These are phyloP conservation scores for Salisapilia sapeloensis DNA, from an alignment of 352 stramenopile genomes.

Conservation along the genomic window DNA sequence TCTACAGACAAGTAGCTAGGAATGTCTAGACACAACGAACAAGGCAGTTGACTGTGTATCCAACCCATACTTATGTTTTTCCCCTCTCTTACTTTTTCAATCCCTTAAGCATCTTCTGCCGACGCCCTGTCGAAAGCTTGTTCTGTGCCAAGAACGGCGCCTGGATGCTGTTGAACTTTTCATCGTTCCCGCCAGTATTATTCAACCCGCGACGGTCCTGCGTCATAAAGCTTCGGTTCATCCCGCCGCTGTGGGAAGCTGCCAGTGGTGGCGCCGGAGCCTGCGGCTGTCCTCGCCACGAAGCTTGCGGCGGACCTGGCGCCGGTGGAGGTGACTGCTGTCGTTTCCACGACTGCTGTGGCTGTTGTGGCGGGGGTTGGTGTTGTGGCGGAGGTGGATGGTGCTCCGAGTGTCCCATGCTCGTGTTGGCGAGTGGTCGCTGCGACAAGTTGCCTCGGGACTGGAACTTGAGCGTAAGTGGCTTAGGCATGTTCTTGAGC, in stretches of 20 bases:
- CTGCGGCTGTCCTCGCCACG: slow-evolving; percentile 5
- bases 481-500: slow-evolving; percentile 79
- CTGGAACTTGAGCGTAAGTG: slow-evolving; percentile 73
- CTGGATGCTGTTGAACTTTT: slow-evolving; percentile 79
- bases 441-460: slow-evolving; percentile 12
- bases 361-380: not conserved
- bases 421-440: slow-evolving; percentile 1
- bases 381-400: slow-evolving; percentile 1
- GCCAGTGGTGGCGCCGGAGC: slow-evolving; percentile 5
- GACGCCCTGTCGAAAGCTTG: slow-evolving; percentile 69
- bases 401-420: not conserved
- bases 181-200: slow-evolving; percentile 29
- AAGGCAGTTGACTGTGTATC: slow-evolving; percentile 2
- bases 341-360: not conserved
- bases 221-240: slow-evolving; percentile 39
- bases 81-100: slow-evolving; percentile 57
- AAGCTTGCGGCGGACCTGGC: not conserved
- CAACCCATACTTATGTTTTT: not conserved
- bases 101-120: slow-evolving; percentile 81
- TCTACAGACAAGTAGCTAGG: not conserved
- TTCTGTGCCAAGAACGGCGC: slow-evolving; percentile 72
- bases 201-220: slow-evolving; percentile 12
- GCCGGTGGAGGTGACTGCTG: not conserved
- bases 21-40: not conserved
- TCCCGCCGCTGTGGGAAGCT: slow-evolving; percentile 23